phyloP scores from a whole-genome alignment of 1,139 yeast species.

The Suhomyces chickasaworum region DNA sequence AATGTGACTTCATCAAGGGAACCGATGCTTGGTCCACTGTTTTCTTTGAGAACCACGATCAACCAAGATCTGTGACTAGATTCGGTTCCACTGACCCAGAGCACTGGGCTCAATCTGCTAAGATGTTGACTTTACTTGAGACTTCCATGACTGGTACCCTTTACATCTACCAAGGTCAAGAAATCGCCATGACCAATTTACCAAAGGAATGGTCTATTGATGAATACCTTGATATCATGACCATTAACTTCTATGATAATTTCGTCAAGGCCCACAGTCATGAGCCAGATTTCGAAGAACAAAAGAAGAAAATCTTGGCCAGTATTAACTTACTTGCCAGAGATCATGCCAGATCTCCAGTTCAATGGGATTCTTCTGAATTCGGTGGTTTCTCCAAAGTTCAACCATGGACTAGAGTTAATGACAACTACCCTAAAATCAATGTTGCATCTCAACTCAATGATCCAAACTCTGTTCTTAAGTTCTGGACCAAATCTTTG shows the following conservation, averaged over 20 bases:
- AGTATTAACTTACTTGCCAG: slow-evolving; percentile 44
- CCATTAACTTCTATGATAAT: slow-evolving; percentile 44
- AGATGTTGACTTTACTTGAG: slow-evolving; percentile 50
- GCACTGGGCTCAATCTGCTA: slow-evolving; percentile 41
- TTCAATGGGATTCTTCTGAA: slow-evolving; percentile 53
- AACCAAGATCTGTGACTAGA: slow-evolving; percentile 54
- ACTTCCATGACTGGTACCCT: slow-evolving; percentile 56
- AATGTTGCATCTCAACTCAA: slow-evolving; percentile 50
- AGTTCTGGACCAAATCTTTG: slow-evolving; percentile 49
- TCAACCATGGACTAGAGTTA: slow-evolving; percentile 58
- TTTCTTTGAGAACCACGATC: slow-evolving; percentile 62
- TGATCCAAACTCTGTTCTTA: slow-evolving; percentile 49
- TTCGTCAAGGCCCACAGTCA: slow-evolving; percentile 35
- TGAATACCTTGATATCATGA: slow-evolving; percentile 54
- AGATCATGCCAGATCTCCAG: slow-evolving; percentile 61
- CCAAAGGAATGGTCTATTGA: slow-evolving; percentile 48
- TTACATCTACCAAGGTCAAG: slow-evolving; percentile 63
- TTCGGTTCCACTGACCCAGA: slow-evolving; percentile 48
- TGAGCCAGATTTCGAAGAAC: slow-evolving; percentile 29
- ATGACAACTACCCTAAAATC: slow-evolving; percentile 50
- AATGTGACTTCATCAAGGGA: slow-evolving; percentile 43
- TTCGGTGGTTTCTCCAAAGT: slow-evolving; percentile 53
- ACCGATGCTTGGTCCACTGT: slow-evolving; percentile 64
- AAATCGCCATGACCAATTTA: slow-evolving; percentile 57
- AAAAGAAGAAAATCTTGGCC: slow-evolving; percentile 33